A percentile compares a stretch with the other conserved stretches of the same genome.
Evolutionary conservation across 2,329 filamentous ascomycete species (phyloP).

Genomic region (Lecanosticta acicola): DNA sequence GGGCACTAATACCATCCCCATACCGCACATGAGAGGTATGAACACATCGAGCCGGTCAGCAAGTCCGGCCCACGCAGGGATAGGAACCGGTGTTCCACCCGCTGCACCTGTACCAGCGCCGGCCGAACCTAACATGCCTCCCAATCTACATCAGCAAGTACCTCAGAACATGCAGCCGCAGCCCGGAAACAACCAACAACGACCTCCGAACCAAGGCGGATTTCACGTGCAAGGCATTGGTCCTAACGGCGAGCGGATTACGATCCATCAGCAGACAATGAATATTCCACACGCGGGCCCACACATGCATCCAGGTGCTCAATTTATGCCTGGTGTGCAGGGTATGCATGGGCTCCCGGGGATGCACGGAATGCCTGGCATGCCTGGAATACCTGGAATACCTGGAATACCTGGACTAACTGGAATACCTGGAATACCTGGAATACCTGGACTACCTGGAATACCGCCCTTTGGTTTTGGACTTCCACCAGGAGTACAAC

Average conservation of each 20-base stretch:
- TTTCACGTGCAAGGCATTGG: slow-evolving; percentile 27
- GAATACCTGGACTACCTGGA: background rate
- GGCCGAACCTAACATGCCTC: background rate
- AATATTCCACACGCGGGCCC: slow-evolving; percentile 10
- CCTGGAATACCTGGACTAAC: background rate
- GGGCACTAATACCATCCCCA: slow-evolving; percentile 10
- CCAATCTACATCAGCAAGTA: background rate
- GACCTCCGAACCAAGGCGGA: slow-evolving; percentile 20
- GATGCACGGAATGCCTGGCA: slow-evolving; percentile 5
- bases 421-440: background rate
- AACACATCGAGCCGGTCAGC: slow-evolving; percentile 9
- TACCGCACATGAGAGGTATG: slow-evolving; percentile 11
- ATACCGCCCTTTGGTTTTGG: slow-evolving; percentile 5
- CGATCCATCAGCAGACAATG: slow-evolving; percentile 28
- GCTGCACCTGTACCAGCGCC: background rate
- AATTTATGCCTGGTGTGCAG: slow-evolving; percentile 1
- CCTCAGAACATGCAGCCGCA: slow-evolving; percentile 1
- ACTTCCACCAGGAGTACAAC: slow-evolving; percentile 6
- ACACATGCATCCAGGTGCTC: slow-evolving; percentile 6
- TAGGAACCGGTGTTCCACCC: background rate
- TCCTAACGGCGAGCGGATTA: slow-evolving; percentile 27
- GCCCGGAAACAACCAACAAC: slow-evolving; percentile 7
- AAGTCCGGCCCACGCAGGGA: slow-evolving; percentile 6
- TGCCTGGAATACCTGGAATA: background rate
- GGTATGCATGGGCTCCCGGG: background rate